Conservation (phyloP, 768 basidiomycete genomes). For the Pleurotus sapidus region DNA sequence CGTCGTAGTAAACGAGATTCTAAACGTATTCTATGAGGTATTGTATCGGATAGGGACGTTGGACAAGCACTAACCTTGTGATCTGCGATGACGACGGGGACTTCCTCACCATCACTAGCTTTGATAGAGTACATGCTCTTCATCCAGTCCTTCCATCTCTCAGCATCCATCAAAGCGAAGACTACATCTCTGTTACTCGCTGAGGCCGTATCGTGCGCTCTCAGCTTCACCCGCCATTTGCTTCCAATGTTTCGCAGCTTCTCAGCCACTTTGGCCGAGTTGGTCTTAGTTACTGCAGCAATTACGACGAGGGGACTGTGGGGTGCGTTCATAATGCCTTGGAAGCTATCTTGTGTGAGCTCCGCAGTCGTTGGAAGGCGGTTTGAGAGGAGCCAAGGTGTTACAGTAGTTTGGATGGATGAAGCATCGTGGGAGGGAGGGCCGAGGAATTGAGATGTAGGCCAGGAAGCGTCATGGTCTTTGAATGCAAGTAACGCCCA, state of each 20-base stretch:
- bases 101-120: constrained; percentile 23
- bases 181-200: constrained; percentile 54
- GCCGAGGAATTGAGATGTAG: constrained; percentile 44
- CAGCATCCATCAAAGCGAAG: constrained; percentile 88
- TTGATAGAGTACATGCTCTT: constrained; percentile 86
- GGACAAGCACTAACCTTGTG: constrained; percentile 54
- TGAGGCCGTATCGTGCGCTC: constrained; percentile 35
- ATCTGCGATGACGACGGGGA: constrained; percentile 71
- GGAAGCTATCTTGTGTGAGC: constrained; percentile 77
- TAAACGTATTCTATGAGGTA: constrained; percentile 21
- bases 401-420: constrained; percentile 27
- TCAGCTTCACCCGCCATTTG: constrained; percentile 54
- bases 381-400: constrained; percentile 61
- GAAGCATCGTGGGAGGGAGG: constrained; percentile 16
- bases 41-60: too few species aligned
- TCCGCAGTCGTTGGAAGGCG: constrained; percentile 73
- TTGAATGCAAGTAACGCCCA: constrained; percentile 71
- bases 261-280: constrained; percentile 39
- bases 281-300: constrained; percentile 41
- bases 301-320: constrained; percentile 78
- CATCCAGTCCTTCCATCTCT: constrained; percentile 84
- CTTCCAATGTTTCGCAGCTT: constrained; percentile 50
- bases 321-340: constrained; percentile 80
- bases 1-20: constrained; percentile 76
- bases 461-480: constrained; percentile 46